A percentile compares a stretch with the other conserved stretches of the same genome.
phyloP scores from a whole-genome alignment of 179 eudicot genomes.

The Carnegiea gigantea region DNA sequence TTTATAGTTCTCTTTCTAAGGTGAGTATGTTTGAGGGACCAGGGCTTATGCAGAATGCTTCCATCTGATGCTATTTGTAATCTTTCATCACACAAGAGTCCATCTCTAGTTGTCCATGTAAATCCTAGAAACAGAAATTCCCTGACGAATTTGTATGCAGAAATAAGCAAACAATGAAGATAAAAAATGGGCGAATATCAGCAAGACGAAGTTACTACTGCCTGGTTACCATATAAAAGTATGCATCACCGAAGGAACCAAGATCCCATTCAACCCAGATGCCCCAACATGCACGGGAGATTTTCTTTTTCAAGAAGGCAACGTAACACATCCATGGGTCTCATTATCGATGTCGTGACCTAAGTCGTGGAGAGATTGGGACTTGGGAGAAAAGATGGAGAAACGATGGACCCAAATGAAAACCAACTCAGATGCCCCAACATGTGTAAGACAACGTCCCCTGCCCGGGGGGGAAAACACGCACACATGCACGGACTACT shows the following conservation, averaged over 20 bases:
- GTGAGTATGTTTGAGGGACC: too few species aligned
- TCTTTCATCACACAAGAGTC: too few species aligned
- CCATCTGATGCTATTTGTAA: neutral
- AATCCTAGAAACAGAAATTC: neutral
- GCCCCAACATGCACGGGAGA: neutral
- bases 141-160: neutral
- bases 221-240: too few species aligned
- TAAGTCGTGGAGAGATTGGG: neutral
- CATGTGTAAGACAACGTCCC: neutral
- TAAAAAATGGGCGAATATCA: neutral
- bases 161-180: neutral
- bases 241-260: too few species aligned
- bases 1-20: too few species aligned
- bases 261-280: too few species aligned
- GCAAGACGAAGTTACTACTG: too few species aligned
- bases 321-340: neutral
- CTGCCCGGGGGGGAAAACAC: neutral
- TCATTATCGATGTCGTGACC: neutral
- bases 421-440: neutral
- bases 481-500: too few species aligned
- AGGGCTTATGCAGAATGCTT: too few species aligned
- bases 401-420: neutral
- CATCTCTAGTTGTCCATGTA: too few species aligned
- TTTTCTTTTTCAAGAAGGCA: neutral
- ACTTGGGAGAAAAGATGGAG: neutral